Evolutionary conservation across 2,329 filamentous ascomycete genomes (phyloP).

Genomic region (Zalaria sp.): DNA sequence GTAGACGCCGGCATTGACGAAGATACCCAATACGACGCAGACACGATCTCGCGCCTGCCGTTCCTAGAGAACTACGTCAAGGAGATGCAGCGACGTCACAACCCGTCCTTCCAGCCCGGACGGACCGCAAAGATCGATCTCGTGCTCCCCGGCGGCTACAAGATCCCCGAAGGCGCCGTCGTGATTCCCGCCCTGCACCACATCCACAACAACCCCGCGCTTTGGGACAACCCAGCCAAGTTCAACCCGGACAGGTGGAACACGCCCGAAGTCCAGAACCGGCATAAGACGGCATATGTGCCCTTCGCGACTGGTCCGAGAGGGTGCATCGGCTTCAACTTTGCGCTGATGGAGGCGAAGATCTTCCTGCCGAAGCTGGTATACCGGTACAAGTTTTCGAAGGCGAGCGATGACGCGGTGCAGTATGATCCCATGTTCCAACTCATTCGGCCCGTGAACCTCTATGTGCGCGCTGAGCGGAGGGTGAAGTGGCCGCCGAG

Average conservation of each 20-base stretch:
- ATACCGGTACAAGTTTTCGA: slow-evolving; percentile 42
- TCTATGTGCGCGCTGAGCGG: slow-evolving; percentile 37
- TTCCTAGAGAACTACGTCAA: slow-evolving; percentile 47
- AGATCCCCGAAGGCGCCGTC: slow-evolving; percentile 36
- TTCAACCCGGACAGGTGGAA: slow-evolving; percentile 50
- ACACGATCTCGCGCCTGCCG: slow-evolving; percentile 26
- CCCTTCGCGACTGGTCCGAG: slow-evolving; percentile 45
- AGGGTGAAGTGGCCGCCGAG: slow-evolving; percentile 34
- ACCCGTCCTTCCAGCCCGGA: slow-evolving; percentile 46
- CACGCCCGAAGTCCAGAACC: slow-evolving; percentile 36
- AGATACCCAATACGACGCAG: slow-evolving; percentile 20
- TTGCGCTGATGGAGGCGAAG: slow-evolving; percentile 48
- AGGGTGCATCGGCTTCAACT: slow-evolving; percentile 51
- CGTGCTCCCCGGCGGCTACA: slow-evolving; percentile 46
- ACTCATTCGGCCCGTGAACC: slow-evolving; percentile 40
- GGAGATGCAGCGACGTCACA: slow-evolving; percentile 46
- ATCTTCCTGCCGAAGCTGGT: slow-evolving; percentile 44
- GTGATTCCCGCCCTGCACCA: slow-evolving; percentile 36
- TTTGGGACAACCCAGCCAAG: slow-evolving; percentile 43
- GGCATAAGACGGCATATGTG: slow-evolving; percentile 38
- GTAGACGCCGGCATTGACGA: slow-evolving; percentile 25
- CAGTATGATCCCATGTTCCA: slow-evolving; percentile 48
- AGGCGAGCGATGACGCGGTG: slow-evolving; percentile 36
- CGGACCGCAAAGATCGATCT: slow-evolving; percentile 42
- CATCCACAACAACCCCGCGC: slow-evolving; percentile 35